phyloP scores from a whole-genome alignment of 108 stramenopile genomes.

The Nitzschia inconspicua region DNA sequence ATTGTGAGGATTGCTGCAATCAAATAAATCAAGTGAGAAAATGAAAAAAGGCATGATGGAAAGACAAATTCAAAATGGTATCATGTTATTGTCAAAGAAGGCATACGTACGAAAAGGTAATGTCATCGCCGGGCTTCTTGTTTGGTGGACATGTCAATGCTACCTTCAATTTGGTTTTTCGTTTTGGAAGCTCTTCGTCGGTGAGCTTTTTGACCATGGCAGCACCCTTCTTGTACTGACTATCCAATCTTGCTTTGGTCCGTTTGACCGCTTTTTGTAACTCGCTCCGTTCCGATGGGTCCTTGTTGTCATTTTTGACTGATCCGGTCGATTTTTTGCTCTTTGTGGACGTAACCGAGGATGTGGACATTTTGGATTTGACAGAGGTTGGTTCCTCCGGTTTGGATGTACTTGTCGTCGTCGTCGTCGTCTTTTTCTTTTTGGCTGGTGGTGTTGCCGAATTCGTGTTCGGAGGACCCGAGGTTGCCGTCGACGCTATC shows the following conservation, averaged over 20 bases:
- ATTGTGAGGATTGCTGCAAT: conserved; percentile 66
- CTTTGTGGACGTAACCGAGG: conserved; percentile 7
- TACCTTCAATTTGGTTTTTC: conserved; percentile 49
- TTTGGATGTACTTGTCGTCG: not conserved
- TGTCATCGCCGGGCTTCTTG: conserved; percentile 65
- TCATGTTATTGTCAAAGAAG: not conserved
- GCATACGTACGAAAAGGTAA: conserved; percentile 64
- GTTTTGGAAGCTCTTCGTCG: conserved; percentile 62
- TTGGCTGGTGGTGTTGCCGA: conserved; percentile 6
- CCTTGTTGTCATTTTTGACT: conserved; percentile 11
- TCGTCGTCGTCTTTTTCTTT: conserved; percentile 2
- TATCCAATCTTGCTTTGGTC: conserved; percentile 18
- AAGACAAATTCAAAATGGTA: not conserved
- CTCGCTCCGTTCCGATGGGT: conserved; percentile 12
- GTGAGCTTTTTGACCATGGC: conserved; percentile 60
- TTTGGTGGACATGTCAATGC: conserved; percentile 57
- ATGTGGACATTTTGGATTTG: conserved; percentile 18
- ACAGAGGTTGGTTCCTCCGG: conserved; percentile 1
- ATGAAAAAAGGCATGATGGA: not conserved
- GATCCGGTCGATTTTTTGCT: conserved; percentile 7
- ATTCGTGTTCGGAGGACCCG: conserved; percentile 4
- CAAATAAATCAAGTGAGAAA: conserved; percentile 2
- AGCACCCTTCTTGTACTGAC: conserved; percentile 33
- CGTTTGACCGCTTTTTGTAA: conserved; percentile 20
- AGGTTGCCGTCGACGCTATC: not conserved